Evolutionary conservation across 2,329 filamentous ascomycete genomes (phyloP).

Genomic region (Chalaropsis thielavioides): DNA sequence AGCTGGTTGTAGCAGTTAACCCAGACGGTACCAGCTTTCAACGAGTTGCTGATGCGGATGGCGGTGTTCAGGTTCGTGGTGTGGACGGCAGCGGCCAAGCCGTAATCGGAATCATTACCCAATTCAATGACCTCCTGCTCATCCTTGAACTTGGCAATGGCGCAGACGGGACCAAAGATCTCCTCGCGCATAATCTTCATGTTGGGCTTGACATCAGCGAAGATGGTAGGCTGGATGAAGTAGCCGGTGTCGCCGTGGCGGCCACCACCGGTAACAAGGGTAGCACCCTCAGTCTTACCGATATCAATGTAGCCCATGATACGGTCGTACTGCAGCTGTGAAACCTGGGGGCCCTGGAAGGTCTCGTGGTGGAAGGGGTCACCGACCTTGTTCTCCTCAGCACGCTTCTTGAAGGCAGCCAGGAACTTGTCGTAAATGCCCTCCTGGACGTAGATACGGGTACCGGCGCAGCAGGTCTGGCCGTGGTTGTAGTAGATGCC

Average conservation of each 20-base stretch:
- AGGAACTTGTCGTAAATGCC: conserved; percentile 42
- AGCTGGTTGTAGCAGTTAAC: conserved; percentile 36
- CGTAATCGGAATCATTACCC: conserved; percentile 36
- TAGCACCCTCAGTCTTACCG: conserved; percentile 28
- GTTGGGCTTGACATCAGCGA: conserved; percentile 22
- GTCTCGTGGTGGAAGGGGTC: conserved; percentile 25
- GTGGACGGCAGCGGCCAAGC: conserved; percentile 42
- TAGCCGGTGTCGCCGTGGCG: conserved; percentile 24
- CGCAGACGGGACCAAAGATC: conserved; percentile 49
- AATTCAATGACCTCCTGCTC: conserved; percentile 25
- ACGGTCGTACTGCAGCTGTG: conserved; percentile 35
- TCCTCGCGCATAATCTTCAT: conserved; percentile 42
- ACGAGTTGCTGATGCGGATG: conserved; percentile 33
- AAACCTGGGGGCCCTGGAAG: conserved; percentile 34
- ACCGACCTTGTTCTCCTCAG: conserved; percentile 26
- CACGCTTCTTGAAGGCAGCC: conserved; percentile 37
- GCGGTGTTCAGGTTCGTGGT: conserved; percentile 37
- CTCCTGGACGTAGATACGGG: conserved; percentile 42
- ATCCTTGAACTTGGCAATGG: conserved; percentile 33
- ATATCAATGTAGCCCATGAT: conserved; percentile 33
- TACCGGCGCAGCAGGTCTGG: conserved; percentile 46
- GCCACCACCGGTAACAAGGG: conserved; percentile 23
- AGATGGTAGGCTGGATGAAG: conserved; percentile 24
- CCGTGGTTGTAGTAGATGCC: conserved; percentile 40
- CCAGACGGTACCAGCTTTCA: conserved; percentile 47